Conservation (phyloP, 805 yeast species). For the Priceomyces haplophilus region DNA sequence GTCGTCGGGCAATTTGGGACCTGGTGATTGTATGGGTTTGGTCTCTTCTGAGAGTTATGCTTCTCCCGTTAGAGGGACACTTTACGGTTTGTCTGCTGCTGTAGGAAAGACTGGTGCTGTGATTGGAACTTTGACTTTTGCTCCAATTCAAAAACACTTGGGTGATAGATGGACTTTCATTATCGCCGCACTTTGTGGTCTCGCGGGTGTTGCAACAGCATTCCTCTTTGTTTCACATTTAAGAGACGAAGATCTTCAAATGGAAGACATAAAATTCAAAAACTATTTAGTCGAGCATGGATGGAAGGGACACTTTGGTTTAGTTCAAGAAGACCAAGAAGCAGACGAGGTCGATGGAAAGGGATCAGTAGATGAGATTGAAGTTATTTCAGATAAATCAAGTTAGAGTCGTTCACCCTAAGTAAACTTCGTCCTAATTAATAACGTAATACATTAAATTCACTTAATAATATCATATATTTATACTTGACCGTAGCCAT, state of each 20-base stretch:
- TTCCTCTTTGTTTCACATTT: constrained; percentile 65
- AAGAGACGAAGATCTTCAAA: constrained; percentile 63
- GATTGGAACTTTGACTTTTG: constrained; percentile 70
- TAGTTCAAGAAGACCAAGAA: constrained; percentile 17
- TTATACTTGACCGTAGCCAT: neutral
- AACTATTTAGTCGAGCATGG: constrained; percentile 58
- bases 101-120: constrained; percentile 85
- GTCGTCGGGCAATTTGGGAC: constrained; percentile 71
- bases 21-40: constrained; percentile 74
- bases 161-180: constrained; percentile 77
- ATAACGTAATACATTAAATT: neutral
- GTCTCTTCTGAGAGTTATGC: constrained; percentile 65
- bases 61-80: constrained; percentile 73
- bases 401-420: neutral
- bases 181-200: constrained; percentile 72
- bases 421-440: neutral
- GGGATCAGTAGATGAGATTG: neutral
- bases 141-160: constrained; percentile 59
- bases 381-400: neutral
- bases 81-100: constrained; percentile 75
- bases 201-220: constrained; percentile 59
- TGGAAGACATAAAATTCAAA: constrained; percentile 61
- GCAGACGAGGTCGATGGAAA: constrained; percentile 13
- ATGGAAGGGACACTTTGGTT: constrained; percentile 51
- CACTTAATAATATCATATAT: neutral